Evolutionary conservation across 345 rosid species (phyloP).

Genomic region (Iberis pinnata): DNA sequence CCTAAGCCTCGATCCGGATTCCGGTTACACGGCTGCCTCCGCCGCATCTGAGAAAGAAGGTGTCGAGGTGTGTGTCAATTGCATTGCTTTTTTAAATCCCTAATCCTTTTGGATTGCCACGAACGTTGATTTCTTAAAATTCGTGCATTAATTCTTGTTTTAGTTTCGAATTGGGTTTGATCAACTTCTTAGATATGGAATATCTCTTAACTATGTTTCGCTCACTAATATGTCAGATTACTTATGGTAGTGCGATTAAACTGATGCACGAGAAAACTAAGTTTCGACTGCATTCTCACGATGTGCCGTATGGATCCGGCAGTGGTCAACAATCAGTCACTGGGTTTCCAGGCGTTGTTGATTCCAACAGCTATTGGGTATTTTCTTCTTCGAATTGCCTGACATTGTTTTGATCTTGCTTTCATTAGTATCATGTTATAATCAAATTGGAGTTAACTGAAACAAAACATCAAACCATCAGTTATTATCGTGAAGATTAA

Average conservation of each 20-base stretch:
- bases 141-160: not conserved
- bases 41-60: slow-evolving; percentile 54
- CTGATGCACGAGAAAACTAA: slow-evolving; percentile 90
- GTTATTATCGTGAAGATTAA: no score
- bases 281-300: slow-evolving; percentile 84
- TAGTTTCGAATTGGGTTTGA: not conserved
- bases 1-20: slow-evolving; percentile 55
- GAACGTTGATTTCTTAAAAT: not conserved
- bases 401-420: not conserved
- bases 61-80: slow-evolving; percentile 51
- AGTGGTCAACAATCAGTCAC: slow-evolving; percentile 99
- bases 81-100: not conserved
- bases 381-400: slow-evolving; percentile 8
- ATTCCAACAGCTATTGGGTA: slow-evolving; percentile 98
- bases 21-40: slow-evolving; percentile 43
- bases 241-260: slow-evolving; percentile 82
- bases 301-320: slow-evolving; percentile 97
- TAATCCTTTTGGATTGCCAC: not conserved
- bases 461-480: not conserved
- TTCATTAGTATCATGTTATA: not conserved
- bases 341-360: slow-evolving; percentile 73
- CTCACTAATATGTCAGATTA: slow-evolving; percentile 41
- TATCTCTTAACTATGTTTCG: not conserved
- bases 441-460: not conserved
- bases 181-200: not conserved